Conservation (phyloP, 1,284 basidiomycete species). For the Meira nashicola region DNA sequence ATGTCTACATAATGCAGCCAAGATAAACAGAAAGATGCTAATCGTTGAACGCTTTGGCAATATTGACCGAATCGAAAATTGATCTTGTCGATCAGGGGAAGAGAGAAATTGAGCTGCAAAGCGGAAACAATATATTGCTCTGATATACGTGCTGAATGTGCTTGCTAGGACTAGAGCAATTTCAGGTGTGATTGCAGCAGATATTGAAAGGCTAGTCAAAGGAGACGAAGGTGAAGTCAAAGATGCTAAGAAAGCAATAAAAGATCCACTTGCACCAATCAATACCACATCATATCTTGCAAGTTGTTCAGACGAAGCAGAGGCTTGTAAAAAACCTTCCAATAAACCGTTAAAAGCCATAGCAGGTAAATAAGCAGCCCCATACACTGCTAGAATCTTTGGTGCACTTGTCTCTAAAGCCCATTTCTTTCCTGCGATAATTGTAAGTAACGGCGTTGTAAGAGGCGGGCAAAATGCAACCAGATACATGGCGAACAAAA, state of each 20-base stretch:
- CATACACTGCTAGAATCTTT: slow-evolving; percentile 36
- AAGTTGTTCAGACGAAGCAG: slow-evolving; percentile 24
- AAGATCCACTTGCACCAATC: slow-evolving; percentile 27
- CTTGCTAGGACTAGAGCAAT: slow-evolving; percentile 27
- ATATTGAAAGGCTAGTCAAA: neutral
- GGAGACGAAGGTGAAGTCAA: slow-evolving; percentile 1
- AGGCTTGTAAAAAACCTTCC: slow-evolving; percentile 46
- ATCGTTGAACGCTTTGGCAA: slow-evolving; percentile 34
- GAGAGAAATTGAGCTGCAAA: slow-evolving; percentile 10
- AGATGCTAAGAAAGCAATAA: slow-evolving; percentile 21
- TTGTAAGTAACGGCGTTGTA: slow-evolving; percentile 27
- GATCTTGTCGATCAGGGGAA: neutral
- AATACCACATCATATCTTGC: slow-evolving; percentile 31
- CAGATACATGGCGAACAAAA: slow-evolving; percentile 28
- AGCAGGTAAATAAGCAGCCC: slow-evolving; percentile 39
- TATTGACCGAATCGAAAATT: slow-evolving; percentile 21
- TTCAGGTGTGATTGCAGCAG: slow-evolving; percentile 9
- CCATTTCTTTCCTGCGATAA: slow-evolving; percentile 45
- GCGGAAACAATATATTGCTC: slow-evolving; percentile 25
- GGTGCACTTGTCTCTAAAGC: slow-evolving; percentile 30
- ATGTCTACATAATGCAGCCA: neutral
- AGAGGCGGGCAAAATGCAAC: slow-evolving; percentile 37
- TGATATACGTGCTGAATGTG: slow-evolving; percentile 15
- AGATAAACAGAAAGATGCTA: slow-evolving; percentile 19
- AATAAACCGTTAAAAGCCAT: slow-evolving; percentile 48